Conservation (phyloP, 179 eudicot genomes). For the Beta lomatogona region DNA sequence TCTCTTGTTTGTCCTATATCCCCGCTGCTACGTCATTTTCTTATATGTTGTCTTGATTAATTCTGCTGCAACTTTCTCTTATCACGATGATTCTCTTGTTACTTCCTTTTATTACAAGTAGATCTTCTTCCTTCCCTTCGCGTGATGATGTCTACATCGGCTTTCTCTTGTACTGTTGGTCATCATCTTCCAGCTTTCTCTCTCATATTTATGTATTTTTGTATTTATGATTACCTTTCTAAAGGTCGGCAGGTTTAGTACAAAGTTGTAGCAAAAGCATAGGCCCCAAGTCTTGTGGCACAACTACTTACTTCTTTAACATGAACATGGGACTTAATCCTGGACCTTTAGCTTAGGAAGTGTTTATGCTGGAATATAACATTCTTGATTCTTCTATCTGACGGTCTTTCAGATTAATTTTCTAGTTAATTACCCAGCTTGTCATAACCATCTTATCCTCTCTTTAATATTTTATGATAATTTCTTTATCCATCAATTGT, state of each 20-base stretch:
- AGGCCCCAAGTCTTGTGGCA: not conserved
- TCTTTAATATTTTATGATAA: not conserved
- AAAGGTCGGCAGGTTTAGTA: not conserved
- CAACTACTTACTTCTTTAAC: not conserved
- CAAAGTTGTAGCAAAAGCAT: not conserved
- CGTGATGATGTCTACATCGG: not conserved
- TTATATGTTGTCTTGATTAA: not conserved
- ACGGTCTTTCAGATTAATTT: not conserved
- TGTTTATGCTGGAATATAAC: not conserved
- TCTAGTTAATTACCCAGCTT: constrained; percentile 10
- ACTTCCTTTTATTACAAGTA: not conserved
- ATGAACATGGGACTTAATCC: not conserved
- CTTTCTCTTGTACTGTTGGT: not conserved
- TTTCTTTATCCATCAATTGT: constrained; percentile 1
- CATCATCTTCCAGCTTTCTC: not conserved
- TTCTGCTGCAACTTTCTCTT: not conserved
- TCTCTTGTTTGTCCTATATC: not conserved
- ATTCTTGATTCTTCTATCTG: not conserved
- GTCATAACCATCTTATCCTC: not conserved
- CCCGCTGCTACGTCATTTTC: not conserved
- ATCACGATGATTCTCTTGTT: not conserved
- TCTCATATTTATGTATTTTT: not conserved
- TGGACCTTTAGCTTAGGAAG: not conserved
- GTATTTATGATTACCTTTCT: not conserved
- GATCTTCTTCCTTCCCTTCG: not conserved